Percentiles rank a stretch among this genome's conserved stretches.
phyloP scores from a whole-genome alignment of 305 asterid genomes.

The Fraxinus latifolia region DNA sequence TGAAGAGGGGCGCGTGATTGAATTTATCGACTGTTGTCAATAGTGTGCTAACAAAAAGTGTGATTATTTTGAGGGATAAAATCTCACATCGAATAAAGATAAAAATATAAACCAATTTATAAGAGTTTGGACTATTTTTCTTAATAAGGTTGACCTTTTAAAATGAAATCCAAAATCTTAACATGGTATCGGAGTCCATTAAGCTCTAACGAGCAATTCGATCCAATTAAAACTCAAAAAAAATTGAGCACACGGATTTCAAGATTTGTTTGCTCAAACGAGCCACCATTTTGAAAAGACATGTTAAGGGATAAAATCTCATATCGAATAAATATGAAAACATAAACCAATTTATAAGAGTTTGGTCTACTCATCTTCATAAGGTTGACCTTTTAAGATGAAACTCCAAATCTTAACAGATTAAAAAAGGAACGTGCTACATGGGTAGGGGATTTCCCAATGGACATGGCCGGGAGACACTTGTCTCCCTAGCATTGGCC shows the following conservation, averaged over 20 bases:
- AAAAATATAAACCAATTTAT: too few species aligned
- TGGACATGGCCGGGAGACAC: background rate
- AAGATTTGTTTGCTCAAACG: background rate
- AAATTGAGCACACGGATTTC: background rate
- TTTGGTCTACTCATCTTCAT: background rate
- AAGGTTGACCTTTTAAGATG: background rate
- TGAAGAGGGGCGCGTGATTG: background rate
- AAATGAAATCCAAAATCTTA: too few species aligned
- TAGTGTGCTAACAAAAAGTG: background rate
- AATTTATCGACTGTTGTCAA: background rate
- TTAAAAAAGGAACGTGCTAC: background rate
- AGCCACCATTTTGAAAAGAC: background rate
- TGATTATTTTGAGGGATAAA: background rate
- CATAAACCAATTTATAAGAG: background rate
- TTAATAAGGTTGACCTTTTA: too few species aligned
- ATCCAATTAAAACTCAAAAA: background rate
- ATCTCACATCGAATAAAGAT: too few species aligned
- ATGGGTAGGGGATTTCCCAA: background rate
- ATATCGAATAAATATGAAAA: background rate
- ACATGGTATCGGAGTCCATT: background rate
- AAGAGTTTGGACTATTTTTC: too few species aligned
- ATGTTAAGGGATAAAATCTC: background rate
- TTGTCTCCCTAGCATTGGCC: background rate
- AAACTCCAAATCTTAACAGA: background rate
- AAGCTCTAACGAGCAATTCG: background rate